Base-by-base conservation (phyloP, 805 yeast genomes). In the Kodamaea hsintzibuensis region DNA sequence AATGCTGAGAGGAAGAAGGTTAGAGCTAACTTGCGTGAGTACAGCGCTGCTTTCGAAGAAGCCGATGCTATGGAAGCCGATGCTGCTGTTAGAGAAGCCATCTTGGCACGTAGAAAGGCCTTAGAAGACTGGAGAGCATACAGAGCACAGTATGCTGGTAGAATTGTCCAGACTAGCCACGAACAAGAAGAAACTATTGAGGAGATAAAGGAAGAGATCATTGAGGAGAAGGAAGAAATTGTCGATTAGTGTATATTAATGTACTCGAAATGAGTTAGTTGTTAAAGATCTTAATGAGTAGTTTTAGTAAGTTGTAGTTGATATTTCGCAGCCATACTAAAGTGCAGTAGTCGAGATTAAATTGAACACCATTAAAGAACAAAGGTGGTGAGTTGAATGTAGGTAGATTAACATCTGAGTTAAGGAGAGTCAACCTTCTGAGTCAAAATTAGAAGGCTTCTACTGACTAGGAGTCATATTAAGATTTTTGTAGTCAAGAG, bases 61-160 rank as follows among this genome's bases (percentile, higher is more conserved):
- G 79, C 82, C 58, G 99, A 95, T 76, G 93, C 93, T 47, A 92
- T 91, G 93, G 98, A 91, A 74, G 96, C 95, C 55, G 88, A 89
- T 65, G 88, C 91, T 64, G 97, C 96, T 64, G 82, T 89, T 62
- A 86, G 95, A 78, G 98, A 91, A 69, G 80, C 91, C 60, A 91
- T 91, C 70, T 80, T 90, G 78, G 82, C 76, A 66, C 91, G 97
- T 73, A 88, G 95, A 77, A 80, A 81, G 64, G 77, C 86, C 67
- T 81, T 91, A 68, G 86, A 86, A 67, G 91, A 89, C 69, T 95
- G 99, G 99, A 80, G 73, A 63, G 71, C 79, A 40, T 95, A 90
- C 85, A 84, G 98, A 79, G 67, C 78, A 35, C 65, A 74, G 37
- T 66, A 70, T 56, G 68, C 66, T 38, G 59, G 60, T 51, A 60